Evolutionary conservation across 2,329 filamentous ascomycete genomes (phyloP).

Genomic region (Tolypocladium amazonense): DNA sequence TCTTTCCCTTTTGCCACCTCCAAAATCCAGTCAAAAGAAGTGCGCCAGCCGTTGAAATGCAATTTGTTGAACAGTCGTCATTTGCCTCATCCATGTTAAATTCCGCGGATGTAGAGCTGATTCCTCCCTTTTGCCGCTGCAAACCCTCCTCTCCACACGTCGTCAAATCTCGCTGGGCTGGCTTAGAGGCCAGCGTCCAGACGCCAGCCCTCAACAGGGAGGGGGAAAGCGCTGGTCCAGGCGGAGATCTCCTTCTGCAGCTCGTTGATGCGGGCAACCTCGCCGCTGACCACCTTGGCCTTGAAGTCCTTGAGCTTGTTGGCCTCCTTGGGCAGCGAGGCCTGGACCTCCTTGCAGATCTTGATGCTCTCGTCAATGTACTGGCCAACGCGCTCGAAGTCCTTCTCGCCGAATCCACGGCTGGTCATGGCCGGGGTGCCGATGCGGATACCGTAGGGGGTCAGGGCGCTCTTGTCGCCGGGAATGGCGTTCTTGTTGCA

Average conservation of each 20-base stretch:
- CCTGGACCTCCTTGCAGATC: constrained; percentile 82
- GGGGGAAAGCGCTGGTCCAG: constrained; percentile 86
- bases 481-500: constrained; percentile 99
- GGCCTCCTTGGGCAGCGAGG: constrained; percentile 78
- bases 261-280: constrained; percentile 70
- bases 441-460: constrained; percentile 88
- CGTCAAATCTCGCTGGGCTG: not conserved
- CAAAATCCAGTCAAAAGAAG: not conserved
- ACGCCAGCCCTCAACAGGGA: constrained; percentile 71
- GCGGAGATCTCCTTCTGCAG: constrained; percentile 80
- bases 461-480: constrained; percentile 93
- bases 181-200: constrained; percentile 46
- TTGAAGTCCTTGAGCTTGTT: constrained; percentile 99
- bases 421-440: constrained; percentile 96
- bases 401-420: constrained; percentile 82
- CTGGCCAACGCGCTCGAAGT: constrained; percentile 80
- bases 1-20: not conserved
- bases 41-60: constrained; percentile 12
- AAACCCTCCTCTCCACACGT: not conserved
- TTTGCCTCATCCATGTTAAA: constrained; percentile 13
- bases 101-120: constrained; percentile 4
- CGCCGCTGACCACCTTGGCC: constrained; percentile 71
- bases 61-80: constrained; percentile 16
- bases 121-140: constrained; percentile 2
- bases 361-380: constrained; percentile 89